Evolutionary conservation across 2,329 filamentous ascomycete genomes (phyloP), one percentile per base, ranked within the genome.

Genomic region (Sclerotinia minor): DNA sequence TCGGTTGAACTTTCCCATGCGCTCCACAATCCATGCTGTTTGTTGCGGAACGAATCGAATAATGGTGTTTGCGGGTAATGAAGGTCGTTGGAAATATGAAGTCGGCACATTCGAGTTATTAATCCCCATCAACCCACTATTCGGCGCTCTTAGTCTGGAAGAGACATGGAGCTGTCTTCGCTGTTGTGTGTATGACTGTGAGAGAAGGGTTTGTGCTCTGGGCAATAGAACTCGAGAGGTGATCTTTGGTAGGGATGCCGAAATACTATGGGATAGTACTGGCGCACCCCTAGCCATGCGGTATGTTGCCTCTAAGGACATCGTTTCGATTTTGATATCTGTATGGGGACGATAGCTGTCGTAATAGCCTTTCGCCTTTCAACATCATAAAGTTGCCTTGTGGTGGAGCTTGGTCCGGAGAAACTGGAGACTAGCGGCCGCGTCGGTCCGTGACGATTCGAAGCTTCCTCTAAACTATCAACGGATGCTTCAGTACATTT

Each of bases 1-100:
- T 69, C 94, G 87, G 81, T 92, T 90, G 83, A 97, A 99, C 80
- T 94, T 95, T 76, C 95, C 95, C 95, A 99, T 99, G 77, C 95
- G 94, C 86, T 99, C 95, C 68, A 99, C 95, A 69, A 99, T 94
- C 95, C 95, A 99, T 79, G 95, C 95, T 75, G 94, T 98, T 83
- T 99, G 95, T 81, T 99, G 95, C n/a, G 95, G 95, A 53, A 99
- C 95, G 80, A 98, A 99, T 69, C 94, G 92, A 75, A 99, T 84
- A 71, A 99, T 84, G 5, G 95, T 99, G 81, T 99, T 99, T 73
- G 94, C 92, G 38, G 95, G 95, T 64, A 97, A 84, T 29, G 85
- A 83, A 17, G 84, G 82, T 71, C 85, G 85, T 77, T 91, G 89
- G 80, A 96, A 96, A 80, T 96, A 96, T n/a, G 90, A 88, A 9